phyloP scores from a whole-genome alignment of 805 yeast species.

The Metschnikowia lunata region DNA sequence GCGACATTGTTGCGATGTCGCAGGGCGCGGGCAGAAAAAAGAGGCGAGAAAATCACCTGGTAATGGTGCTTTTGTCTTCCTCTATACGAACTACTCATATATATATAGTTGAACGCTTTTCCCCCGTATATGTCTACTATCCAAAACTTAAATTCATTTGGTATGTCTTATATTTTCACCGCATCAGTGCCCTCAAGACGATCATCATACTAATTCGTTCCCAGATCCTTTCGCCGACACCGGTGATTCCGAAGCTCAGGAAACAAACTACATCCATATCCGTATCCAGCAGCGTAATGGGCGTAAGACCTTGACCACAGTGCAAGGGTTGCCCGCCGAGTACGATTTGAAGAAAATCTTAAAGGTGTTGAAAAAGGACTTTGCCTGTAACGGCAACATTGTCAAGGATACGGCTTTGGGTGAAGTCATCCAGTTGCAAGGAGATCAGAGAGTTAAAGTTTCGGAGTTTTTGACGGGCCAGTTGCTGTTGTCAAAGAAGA shows the following conservation, averaged over 20 bases:
- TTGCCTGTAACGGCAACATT: constrained; percentile 97
- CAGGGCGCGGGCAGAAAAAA: constrained; percentile 4
- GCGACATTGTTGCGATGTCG: constrained; percentile 8
- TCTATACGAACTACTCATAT: constrained; percentile 7
- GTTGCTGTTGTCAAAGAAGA: constrained; percentile 88
- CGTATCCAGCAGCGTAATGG: constrained; percentile 99
- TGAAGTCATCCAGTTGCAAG: constrained; percentile 95
- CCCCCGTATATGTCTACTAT: constrained; percentile 69
- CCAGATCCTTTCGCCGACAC: constrained; percentile 98
- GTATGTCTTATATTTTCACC: constrained; percentile 30
- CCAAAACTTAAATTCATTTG: constrained; percentile 81
- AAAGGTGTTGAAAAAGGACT: constrained; percentile 92
- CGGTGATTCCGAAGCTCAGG: constrained; percentile 98
- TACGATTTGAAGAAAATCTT: constrained; percentile 92
- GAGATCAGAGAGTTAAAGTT: constrained; percentile 97
- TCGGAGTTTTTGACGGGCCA: constrained; percentile 86
- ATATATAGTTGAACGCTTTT: constrained; percentile 12
- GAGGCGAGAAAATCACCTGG: constrained; percentile 3
- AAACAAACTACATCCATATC: constrained; percentile 92
- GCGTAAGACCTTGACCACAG: constrained; percentile 96
- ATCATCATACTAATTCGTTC: constrained; percentile 6
- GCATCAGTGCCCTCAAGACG: neutral
- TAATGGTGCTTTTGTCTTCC: neutral
- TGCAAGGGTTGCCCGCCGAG: constrained; percentile 94
- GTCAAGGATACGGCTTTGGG: constrained; percentile 96